Conservation (phyloP, 23 red algal species). For the Chondrus crispus region DNA sequence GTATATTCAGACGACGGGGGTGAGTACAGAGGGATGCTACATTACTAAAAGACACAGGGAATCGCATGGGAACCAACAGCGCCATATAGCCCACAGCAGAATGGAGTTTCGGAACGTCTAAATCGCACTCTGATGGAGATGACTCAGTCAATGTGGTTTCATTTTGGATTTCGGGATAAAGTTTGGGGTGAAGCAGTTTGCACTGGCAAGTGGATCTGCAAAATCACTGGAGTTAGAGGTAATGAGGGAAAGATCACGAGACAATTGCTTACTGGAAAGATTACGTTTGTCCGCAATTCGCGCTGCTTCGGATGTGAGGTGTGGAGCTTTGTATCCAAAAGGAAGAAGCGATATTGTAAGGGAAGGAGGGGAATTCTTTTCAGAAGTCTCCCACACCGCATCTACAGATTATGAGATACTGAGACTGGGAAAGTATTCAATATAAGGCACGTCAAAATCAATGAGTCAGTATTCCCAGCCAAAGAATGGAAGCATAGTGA, state of each 20-base stretch:
- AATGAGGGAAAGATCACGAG: neutral
- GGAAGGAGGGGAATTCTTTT: neutral
- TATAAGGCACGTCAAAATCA: neutral
- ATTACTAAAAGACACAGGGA: neutral
- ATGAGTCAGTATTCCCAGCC: neutral
- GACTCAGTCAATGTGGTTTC: neutral
- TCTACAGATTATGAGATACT: neutral
- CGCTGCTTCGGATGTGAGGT: neutral
- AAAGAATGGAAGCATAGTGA: neutral
- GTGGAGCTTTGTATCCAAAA: neutral
- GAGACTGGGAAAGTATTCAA: neutral
- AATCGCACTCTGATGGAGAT: neutral
- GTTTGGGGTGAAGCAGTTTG: neutral
- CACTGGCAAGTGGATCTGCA: neutral
- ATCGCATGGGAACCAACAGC: neutral
- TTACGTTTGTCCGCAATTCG: neutral
- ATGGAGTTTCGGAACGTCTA: neutral
- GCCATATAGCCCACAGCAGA: neutral
- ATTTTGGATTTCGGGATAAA: neutral
- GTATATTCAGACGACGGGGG: neutral
- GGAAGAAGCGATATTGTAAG: neutral
- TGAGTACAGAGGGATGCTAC: neutral
- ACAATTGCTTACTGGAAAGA: neutral
- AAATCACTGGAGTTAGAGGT: neutral
- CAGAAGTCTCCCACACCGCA: neutral